Evolutionary conservation across 306 rosid species (phyloP).

Genomic region (Phaseolus lunatus): DNA sequence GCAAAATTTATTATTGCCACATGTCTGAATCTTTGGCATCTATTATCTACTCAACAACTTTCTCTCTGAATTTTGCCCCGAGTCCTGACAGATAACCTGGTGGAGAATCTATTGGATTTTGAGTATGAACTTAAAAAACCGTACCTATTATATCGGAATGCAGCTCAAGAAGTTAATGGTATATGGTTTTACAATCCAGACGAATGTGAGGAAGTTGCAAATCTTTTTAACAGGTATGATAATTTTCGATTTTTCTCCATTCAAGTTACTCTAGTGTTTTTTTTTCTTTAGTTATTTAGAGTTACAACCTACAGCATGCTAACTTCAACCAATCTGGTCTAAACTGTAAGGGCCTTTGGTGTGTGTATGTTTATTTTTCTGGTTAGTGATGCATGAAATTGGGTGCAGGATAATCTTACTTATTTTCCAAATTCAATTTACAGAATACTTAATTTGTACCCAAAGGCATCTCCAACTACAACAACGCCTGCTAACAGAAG

Average conservation of each 20-base stretch:
- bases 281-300: conserved; percentile 15
- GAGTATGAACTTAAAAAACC: conserved; percentile 94
- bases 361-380: neutral
- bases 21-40: conserved; percentile 34
- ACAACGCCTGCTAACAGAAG: conserved; percentile 67
- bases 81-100: conserved; percentile 78
- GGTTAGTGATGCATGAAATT: neutral
- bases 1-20: neutral
- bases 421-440: conserved; percentile 32
- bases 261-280: conserved; percentile 27
- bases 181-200: conserved; percentile 96
- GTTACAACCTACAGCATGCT: conserved; percentile 18
- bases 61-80: conserved; percentile 41
- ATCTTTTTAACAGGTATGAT: conserved; percentile 79
- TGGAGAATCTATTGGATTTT: conserved; percentile 94
- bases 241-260: neutral
- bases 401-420: neutral
- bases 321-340: conserved; percentile 31
- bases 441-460: conserved; percentile 85
- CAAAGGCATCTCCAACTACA: conserved; percentile 74
- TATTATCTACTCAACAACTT: conserved; percentile 33
- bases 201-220: conserved; percentile 94
- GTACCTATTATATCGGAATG: conserved; percentile 86
- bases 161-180: conserved; percentile 95
- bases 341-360: neutral